Percentiles rank a stretch among this genome's conserved stretches.
These are phyloP conservation scores for Nicotiana otophora DNA, from an alignment of 257 asterid genomes.

Conservation along the genomic window DNA sequence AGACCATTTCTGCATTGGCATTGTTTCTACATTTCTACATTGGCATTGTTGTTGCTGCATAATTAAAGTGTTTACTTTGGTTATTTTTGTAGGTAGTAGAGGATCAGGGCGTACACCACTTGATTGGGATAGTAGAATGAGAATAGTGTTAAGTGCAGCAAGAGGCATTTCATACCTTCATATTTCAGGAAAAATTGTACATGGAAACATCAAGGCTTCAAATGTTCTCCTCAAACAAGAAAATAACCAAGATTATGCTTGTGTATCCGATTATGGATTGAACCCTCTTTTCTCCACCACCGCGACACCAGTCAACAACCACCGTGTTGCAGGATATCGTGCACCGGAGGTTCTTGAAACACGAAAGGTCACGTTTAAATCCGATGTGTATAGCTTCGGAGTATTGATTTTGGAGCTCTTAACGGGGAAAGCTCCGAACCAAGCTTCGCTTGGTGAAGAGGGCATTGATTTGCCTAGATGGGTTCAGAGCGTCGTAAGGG, in stretches of 20 bases:
- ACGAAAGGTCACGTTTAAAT: constrained; percentile 65
- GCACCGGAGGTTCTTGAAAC: constrained; percentile 93
- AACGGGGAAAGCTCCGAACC: constrained; percentile 93
- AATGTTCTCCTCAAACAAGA: constrained; percentile 80
- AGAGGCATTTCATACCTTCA: constrained; percentile 89
- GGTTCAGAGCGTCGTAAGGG: constrained; percentile 96
- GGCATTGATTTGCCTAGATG: constrained; percentile 94
- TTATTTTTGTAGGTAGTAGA: constrained; percentile 62
- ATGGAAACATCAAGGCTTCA: constrained; percentile 95
- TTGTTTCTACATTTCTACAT: not conserved
- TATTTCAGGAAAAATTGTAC: constrained; percentile 53
- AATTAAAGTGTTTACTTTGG: not conserved
- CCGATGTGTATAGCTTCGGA: constrained; percentile 89
- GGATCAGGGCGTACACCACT: constrained; percentile 97
- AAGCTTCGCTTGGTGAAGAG: constrained; percentile 88
- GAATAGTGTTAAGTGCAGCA: constrained; percentile 64
- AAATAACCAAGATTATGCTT: constrained; percentile 38
- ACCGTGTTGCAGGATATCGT: constrained; percentile 80
- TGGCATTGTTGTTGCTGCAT: not conserved
- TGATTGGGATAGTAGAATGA: constrained; percentile 88
- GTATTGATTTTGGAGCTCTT: constrained; percentile 71
- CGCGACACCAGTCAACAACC: constrained; percentile 55
- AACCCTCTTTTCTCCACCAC: constrained; percentile 65
- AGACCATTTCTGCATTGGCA: not conserved
- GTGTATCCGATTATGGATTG: constrained; percentile 75